These are phyloP conservation scores for Rhodotorula sp. DNA, from an alignment of 1,284 basidiomycete genomes.

Conservation along the genomic window DNA sequence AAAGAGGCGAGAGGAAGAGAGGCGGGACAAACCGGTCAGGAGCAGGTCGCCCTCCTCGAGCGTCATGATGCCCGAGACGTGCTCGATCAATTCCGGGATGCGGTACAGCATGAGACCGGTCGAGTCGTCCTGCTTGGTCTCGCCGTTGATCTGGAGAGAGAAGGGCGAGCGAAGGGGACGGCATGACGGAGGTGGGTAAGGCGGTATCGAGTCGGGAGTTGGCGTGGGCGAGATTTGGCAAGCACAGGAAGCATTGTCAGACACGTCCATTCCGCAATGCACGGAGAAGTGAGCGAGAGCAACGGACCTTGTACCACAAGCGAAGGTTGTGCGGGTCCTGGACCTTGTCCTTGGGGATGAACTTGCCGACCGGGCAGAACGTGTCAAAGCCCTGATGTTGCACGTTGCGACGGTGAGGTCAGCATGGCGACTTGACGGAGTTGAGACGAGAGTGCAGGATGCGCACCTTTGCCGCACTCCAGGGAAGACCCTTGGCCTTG, in stretches of 20 bases:
- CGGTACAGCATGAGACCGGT: slow-evolving; percentile 87
- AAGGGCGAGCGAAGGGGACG: background rate
- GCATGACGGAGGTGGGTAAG: background rate
- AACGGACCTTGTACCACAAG: slow-evolving; percentile 63
- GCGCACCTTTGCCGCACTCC: slow-evolving; percentile 81
- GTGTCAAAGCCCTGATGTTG: slow-evolving; percentile 67
- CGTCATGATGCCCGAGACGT: slow-evolving; percentile 92
- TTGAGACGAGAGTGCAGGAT: too few species aligned
- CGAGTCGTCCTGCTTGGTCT: slow-evolving; percentile 77
- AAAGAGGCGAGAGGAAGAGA: too few species aligned
- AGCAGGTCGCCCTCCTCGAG: slow-evolving; percentile 68
- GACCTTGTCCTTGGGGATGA: slow-evolving; percentile 74
- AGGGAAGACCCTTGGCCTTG: slow-evolving; percentile 89
- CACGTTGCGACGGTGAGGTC: background rate
- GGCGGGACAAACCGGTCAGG: slow-evolving; percentile 47
- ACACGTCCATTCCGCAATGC: too few species aligned
- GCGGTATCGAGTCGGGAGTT: background rate
- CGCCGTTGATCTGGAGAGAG: slow-evolving; percentile 69
- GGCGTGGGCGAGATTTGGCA: background rate
- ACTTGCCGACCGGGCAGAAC: slow-evolving; percentile 60
- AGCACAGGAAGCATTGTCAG: background rate
- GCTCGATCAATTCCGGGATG: slow-evolving; percentile 85
- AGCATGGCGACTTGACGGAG: too few species aligned
- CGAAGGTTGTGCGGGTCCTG: slow-evolving; percentile 72
- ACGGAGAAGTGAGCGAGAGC: background rate